Evolutionary conservation across 805 yeast genomes (phyloP).

Genomic region (Yamadazyma sp.): DNA sequence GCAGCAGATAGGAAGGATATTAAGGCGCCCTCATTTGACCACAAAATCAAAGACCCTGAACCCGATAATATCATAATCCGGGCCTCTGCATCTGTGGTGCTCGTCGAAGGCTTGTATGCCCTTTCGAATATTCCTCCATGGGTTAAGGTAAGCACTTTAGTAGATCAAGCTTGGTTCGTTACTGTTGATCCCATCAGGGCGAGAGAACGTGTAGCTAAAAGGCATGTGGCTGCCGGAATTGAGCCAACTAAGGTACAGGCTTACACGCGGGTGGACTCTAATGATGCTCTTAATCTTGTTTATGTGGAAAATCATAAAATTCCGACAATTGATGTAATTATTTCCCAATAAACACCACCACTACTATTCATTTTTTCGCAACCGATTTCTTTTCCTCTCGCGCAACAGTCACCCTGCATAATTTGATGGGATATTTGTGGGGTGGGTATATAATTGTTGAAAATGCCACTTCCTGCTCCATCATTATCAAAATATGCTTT

Average conservation of each 20-base stretch:
- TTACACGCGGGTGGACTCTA: conserved; percentile 45
- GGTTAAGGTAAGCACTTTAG: conserved; percentile 43
- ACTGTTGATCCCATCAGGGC: conserved; percentile 45
- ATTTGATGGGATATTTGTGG: background rate
- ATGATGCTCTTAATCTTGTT: conserved; percentile 66
- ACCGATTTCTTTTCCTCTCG: background rate
- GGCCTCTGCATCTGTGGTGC: conserved; percentile 50
- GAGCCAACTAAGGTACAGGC: conserved; percentile 52
- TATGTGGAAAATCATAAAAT: conserved; percentile 24
- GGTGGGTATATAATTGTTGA: background rate
- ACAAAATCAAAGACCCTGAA: conserved; percentile 69
- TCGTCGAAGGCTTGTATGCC: conserved; percentile 78
- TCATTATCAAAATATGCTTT: conserved; percentile 13
- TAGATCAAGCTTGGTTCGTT: conserved; percentile 52
- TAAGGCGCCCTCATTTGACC: conserved; percentile 72
- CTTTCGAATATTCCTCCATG: conserved; percentile 60
- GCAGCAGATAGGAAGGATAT: conserved; percentile 32
- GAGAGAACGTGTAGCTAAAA: conserved; percentile 56
- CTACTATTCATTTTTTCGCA: background rate
- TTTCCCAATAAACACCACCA: conserved; percentile 1
- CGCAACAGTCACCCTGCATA: conserved; percentile 4
- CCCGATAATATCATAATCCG: conserved; percentile 49
- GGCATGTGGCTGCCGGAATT: conserved; percentile 64
- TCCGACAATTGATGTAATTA: conserved; percentile 3
- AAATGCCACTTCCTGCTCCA: background rate